Evolutionary conservation across 306 rosid species (phyloP), one percentile per base, ranked within the genome.

Genomic region (Inga leiocalycina): DNA sequence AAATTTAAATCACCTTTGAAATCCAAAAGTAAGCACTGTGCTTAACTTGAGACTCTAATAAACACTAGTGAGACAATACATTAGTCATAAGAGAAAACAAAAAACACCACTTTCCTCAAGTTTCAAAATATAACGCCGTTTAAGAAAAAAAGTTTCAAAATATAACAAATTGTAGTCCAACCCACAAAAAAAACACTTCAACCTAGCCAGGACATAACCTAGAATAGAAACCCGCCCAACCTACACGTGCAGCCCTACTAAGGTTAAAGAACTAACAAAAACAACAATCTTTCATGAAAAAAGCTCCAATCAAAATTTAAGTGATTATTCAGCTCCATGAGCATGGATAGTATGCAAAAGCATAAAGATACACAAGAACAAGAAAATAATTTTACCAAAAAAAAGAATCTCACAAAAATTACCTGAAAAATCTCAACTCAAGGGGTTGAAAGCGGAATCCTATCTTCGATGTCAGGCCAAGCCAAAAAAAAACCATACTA

Each of bases 391-490:
- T 37, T 49, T 74, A 24, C 6, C 51, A 24, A 24, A 24, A 24
- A 24, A 30, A 45, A 24, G 56, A 71, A 39, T 27, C 68, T 73
- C 78, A 44, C 39, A 10, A 17, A 19, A 85, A 79, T 59, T 59
- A 84, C 84, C 86, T 66, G 62, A 66, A 68, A 76, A 71, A 0
- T 49, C 34, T 76, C 41, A 76, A 57, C 87, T 75, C 74, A 61
- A 66, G 79, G 66, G 56, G 27, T 13, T 43, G 76, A 39, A 67
- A 75, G 62, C 83, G 66, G 71, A 89, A 84, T 78, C 88, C 84
- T 80, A 73, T 69, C 81, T 68, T 43, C 71, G 69, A 48, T 56
- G 68, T 78, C 83, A 57, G 43, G 32, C 78, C 20, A 62, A 39
- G 75, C 24, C 27, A 24, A 30, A 83, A 14, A 39, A 22, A 76